These are phyloP conservation scores for Cercospora canescens DNA, from an alignment of 2,329 filamentous ascomycete species.

Conservation along the genomic window DNA sequence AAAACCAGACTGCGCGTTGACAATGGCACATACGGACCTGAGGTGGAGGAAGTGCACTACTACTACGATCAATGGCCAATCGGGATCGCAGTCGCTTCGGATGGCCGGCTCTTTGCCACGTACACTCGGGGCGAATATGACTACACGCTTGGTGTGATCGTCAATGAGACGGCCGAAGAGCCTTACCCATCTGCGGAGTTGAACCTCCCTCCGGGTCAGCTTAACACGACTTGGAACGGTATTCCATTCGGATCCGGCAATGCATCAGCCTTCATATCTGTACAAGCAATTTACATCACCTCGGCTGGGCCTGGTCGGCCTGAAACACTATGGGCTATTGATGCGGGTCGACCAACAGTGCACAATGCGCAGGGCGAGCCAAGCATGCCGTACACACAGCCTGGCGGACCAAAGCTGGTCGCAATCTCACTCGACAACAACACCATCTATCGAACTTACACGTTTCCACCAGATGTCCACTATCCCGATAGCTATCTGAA, in stretches of 20 bases:
- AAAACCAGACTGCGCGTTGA: slow-evolving; percentile 45
- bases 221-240: slow-evolving; percentile 44
- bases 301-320: slow-evolving; percentile 37
- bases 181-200: slow-evolving; percentile 47
- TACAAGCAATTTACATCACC: slow-evolving; percentile 49
- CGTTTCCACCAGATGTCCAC: slow-evolving; percentile 44
- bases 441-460: slow-evolving; percentile 43
- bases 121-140: slow-evolving; percentile 49
- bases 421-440: slow-evolving; percentile 45
- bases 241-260: slow-evolving; percentile 50
- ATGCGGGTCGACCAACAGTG: slow-evolving; percentile 48
- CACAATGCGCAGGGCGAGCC: slow-evolving; percentile 39
- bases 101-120: slow-evolving; percentile 46
- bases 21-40: slow-evolving; percentile 50
- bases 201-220: slow-evolving; percentile 37
- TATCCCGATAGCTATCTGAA: slow-evolving; percentile 51
- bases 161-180: slow-evolving; percentile 49
- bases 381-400: slow-evolving; percentile 47
- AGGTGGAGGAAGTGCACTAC: slow-evolving; percentile 52
- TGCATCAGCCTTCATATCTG: slow-evolving; percentile 42
- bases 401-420: slow-evolving; percentile 48
- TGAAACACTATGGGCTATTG: slow-evolving; percentile 49
- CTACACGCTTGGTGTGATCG: slow-evolving; percentile 51
- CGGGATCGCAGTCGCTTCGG: slow-evolving; percentile 45
- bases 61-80: slow-evolving; percentile 47